These are phyloP conservation scores for Pyrenophora seminiperda DNA, from an alignment of 2,329 filamentous ascomycete species.

Conservation along the genomic window DNA sequence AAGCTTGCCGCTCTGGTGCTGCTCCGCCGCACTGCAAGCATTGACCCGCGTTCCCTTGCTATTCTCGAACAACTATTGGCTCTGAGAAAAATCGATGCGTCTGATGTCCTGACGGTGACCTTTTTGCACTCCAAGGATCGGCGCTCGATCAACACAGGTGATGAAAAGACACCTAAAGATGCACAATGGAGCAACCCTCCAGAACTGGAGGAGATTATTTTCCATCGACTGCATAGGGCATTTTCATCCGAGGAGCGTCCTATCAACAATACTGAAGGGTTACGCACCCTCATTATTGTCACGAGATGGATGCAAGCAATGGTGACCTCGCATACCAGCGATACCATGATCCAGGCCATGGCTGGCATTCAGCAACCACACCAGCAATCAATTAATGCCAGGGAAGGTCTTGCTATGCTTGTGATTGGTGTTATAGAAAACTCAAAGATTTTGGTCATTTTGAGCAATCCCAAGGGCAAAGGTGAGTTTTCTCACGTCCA, in stretches of 20 bases:
- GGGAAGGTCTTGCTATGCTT: constrained; percentile 68
- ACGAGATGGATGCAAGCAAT: constrained; percentile 49
- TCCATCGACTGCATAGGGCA: constrained; percentile 44
- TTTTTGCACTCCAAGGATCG: constrained; percentile 46
- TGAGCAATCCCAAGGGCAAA: constrained; percentile 61
- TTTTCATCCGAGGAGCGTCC: constrained; percentile 44
- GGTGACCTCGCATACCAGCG: constrained; percentile 47
- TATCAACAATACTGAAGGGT: constrained; percentile 36
- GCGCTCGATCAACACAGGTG: constrained; percentile 27
- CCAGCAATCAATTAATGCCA: constrained; percentile 64
- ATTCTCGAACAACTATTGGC: constrained; percentile 45
- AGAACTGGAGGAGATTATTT: constrained; percentile 47
- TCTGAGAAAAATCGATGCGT: constrained; percentile 40
- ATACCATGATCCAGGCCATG: constrained; percentile 49
- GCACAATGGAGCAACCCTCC: constrained; percentile 41
- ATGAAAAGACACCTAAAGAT: constrained; percentile 26
- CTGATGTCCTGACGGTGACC: constrained; percentile 41
- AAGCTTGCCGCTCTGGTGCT: constrained; percentile 46
- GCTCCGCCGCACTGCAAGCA: constrained; percentile 34
- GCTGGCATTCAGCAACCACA: constrained; percentile 53
- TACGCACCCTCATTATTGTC: constrained; percentile 37
- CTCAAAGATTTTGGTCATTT: constrained; percentile 57
- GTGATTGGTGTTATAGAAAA: constrained; percentile 68
- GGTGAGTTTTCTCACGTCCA: constrained; percentile 47
- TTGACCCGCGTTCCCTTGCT: constrained; percentile 44